Evolutionary conservation across 495 filamentous ascomycete genomes (phyloP), one percentile per base, ranked within the genome.

Genomic region (Pseudomonodictys pantanalensis): DNA sequence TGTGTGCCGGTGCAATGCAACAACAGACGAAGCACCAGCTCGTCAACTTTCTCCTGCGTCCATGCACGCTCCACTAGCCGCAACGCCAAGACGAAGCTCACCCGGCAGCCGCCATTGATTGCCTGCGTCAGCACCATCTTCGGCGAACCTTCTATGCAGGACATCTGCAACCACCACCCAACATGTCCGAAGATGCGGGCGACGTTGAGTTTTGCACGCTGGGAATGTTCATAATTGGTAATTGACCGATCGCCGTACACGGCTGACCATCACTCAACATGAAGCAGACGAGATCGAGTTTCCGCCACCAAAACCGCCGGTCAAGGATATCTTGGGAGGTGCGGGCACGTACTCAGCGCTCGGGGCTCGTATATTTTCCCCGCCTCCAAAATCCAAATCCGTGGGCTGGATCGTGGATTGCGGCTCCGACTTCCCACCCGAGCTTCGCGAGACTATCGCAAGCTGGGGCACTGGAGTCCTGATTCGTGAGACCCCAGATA

Each of bases 221-320:
- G 67, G 92, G 90, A 68, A 96, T 97, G 92, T 92, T 96, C 66
- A 96, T 96, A 46, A 88, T 97, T 55, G 92, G 91, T 95, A 81
- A 71, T 64, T 17, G 12, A 38, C 38, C 30, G 24, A 9, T 17
- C 30, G 26, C 24, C 38, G 43, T 38, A 58, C 38, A 59, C 46
- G 26, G 57, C 35, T 32, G 30, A 24, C 55, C 20, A 58, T 56
- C 23, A 18, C 60, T 48, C 49, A 56, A 41, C 64, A 25, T 52
- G 46, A 23, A 64, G 12, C 71, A 96, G 92, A 98, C 78, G 90
- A 97, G 56, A 97, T 97, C 67, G 86, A 96, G 56, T 92, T 86
- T 60, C 80, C 72, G 15, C 79, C 81, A 12, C 80, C 81, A 32
- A 81, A 68, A 66, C 81, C 84, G 5, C 78, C 81, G 18, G 84